Evolutionary conservation across 2,329 filamentous ascomycete species (phyloP).

Genomic region (Trichoderma sp.): DNA sequence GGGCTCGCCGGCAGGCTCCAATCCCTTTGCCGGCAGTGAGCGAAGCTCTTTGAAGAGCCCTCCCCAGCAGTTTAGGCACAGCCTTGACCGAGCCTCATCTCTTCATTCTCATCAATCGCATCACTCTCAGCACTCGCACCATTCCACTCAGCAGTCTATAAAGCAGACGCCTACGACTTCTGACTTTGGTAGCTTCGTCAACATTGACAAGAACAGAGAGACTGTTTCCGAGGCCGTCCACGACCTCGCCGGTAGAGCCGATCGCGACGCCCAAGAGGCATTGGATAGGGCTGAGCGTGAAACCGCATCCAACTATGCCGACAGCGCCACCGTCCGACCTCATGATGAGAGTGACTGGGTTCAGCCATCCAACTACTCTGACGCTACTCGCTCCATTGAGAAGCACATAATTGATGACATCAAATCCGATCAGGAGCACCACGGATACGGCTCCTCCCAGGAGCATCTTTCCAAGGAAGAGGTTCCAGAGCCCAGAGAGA

Average conservation of each 20-base stretch:
- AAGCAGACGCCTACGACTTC: conserved; percentile 36
- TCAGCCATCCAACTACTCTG: conserved; percentile 27
- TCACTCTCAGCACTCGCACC: conserved; percentile 30
- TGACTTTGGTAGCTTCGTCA: conserved; percentile 36
- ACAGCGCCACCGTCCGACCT: conserved; percentile 30
- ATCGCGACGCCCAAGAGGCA: conserved; percentile 63
- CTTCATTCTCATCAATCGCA: conserved; percentile 32
- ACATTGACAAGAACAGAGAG: conserved; percentile 62
- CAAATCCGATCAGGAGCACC: conserved; percentile 56
- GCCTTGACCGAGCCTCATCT: conserved; percentile 41
- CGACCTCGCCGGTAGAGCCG: conserved; percentile 59
- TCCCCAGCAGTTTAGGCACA: conserved; percentile 45
- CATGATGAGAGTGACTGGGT: conserved; percentile 49
- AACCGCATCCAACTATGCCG: conserved; percentile 48
- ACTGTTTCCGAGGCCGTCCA: conserved; percentile 71
- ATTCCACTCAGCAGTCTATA: conserved; percentile 30
- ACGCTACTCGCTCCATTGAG: conserved; percentile 27
- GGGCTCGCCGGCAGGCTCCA: conserved; percentile 42
- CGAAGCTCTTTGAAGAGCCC: conserved; percentile 49
- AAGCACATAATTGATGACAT: conserved; percentile 36
- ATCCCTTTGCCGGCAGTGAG: conserved; percentile 42
- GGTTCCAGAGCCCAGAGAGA: conserved; percentile 51
- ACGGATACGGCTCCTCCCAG: conserved; percentile 56
- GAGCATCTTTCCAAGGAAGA: conserved; percentile 40
- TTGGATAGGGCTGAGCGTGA: conserved; percentile 58